Evolutionary conservation across 371 early-diverging fungal species (phyloP).

Genomic region (Choanephora cucurbitarum): DNA sequence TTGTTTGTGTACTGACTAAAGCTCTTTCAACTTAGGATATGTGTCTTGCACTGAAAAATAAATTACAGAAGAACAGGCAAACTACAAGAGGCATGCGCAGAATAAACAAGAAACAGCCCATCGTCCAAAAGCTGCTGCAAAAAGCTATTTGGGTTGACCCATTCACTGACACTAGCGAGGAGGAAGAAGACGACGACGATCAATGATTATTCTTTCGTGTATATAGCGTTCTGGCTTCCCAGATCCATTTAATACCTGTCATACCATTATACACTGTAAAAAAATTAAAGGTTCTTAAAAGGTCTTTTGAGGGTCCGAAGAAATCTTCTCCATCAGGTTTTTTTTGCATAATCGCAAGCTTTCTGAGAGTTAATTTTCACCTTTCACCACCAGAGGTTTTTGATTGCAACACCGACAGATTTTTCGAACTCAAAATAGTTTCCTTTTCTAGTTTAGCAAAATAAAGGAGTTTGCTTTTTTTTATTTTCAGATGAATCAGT

Average conservation of each 20-base stretch:
- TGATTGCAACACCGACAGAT: too few relatives aligned
- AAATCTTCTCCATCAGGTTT: too few relatives aligned
- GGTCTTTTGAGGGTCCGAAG: too few relatives aligned
- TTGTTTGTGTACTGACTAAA: slow-evolving; percentile 19
- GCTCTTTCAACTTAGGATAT: slow-evolving; percentile 16
- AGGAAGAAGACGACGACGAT: slow-evolving; percentile 14
- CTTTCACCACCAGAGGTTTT: too few relatives aligned
- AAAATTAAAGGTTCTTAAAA: slow-evolving; percentile 5
- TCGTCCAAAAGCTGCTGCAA: slow-evolving; percentile 9
- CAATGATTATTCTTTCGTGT: slow-evolving; percentile 12
- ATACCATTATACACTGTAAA: slow-evolving; percentile 7
- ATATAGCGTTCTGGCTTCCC: slow-evolving; percentile 1
- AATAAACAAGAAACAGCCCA: slow-evolving; percentile 16
- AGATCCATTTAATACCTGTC: slow-evolving; percentile 4
- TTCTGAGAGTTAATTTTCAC: too few relatives aligned
- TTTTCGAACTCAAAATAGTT: too few relatives aligned
- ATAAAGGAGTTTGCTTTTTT: too few relatives aligned
- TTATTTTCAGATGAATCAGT: too few relatives aligned
- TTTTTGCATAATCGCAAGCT: too few relatives aligned
- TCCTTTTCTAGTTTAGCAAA: too few relatives aligned
- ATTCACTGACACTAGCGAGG: slow-evolving; percentile 11
- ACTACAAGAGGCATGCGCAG: slow-evolving; percentile 17
- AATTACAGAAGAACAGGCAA: slow-evolving; percentile 15
- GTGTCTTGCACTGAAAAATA: slow-evolving; percentile 17
- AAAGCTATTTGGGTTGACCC: slow-evolving; percentile 19